These are phyloP conservation scores for Quercus lobata DNA, from an alignment of 331 rosid genomes.

Conservation along the genomic window DNA sequence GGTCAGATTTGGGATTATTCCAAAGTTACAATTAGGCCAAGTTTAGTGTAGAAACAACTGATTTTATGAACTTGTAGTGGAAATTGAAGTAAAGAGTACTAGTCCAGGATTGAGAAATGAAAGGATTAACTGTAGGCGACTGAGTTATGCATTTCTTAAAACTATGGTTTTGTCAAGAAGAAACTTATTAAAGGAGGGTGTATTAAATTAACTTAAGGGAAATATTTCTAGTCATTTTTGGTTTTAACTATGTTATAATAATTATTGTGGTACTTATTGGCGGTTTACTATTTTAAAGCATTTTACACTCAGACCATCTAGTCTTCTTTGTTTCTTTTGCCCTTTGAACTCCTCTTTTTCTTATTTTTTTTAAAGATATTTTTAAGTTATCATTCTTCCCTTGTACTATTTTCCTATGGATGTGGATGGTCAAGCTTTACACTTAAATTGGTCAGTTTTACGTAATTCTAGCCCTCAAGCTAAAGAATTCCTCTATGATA, in stretches of 20 bases:
- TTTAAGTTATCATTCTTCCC: background rate
- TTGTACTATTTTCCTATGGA: background rate
- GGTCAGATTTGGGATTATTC: background rate
- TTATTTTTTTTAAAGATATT: no score
- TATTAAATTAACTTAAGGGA: background rate
- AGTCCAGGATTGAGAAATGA: background rate
- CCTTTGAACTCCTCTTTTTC: background rate
- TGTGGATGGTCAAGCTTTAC: background rate
- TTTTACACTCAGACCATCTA: background rate
- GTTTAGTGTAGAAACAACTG: background rate
- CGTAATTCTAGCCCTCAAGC: background rate
- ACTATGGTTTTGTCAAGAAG: background rate
- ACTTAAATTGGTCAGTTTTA: background rate
- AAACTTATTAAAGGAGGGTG: background rate
- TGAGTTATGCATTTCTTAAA: background rate
- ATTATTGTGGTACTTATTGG: background rate
- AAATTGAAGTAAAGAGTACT: background rate
- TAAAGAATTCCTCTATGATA: background rate
- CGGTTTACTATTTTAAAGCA: background rate
- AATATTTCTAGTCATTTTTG: background rate
- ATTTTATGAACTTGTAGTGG: background rate
- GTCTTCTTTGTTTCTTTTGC: background rate
- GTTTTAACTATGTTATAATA: background rate
- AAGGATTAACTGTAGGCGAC: background rate
- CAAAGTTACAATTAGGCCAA: background rate